Evolutionary conservation across 2,329 filamentous ascomycete species (phyloP).

Genomic region (Diaporthe batatas): DNA sequence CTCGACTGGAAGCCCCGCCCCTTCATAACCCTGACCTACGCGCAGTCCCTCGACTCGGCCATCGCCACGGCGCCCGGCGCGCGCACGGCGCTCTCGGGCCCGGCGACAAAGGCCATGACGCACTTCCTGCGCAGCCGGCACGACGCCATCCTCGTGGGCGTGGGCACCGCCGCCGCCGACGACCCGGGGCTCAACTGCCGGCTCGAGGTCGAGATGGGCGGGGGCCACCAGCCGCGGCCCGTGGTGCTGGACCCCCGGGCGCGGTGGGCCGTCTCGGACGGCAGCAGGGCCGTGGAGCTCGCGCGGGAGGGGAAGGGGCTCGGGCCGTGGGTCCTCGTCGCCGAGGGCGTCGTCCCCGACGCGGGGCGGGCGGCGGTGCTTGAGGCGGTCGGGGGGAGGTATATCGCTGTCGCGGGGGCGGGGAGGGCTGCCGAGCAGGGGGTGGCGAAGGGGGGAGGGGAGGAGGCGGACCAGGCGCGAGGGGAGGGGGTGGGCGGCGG

Average conservation of each 20-base stretch:
- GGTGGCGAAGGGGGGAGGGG: slow-evolving; percentile 42
- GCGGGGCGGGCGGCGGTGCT: slow-evolving; percentile 58
- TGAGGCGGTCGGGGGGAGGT: slow-evolving; percentile 65
- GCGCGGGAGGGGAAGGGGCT: slow-evolving; percentile 75
- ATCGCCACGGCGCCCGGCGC: slow-evolving; percentile 82
- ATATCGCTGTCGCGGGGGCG: slow-evolving; percentile 58
- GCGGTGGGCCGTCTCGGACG: slow-evolving; percentile 75
- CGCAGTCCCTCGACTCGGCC: slow-evolving; percentile 87
- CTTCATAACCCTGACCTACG: slow-evolving; percentile 87
- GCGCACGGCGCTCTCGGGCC: slow-evolving; percentile 87
- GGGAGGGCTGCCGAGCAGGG: slow-evolving; percentile 50
- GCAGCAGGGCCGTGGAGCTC: slow-evolving; percentile 75
- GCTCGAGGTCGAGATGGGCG: slow-evolving; percentile 69
- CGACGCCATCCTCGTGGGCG: slow-evolving; percentile 87
- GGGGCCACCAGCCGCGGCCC: slow-evolving; percentile 76
- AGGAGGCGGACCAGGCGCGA: slow-evolving; percentile 3
- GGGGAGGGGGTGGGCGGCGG: slow-evolving; percentile 38
- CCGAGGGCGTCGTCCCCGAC: slow-evolving; percentile 57
- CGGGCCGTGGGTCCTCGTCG: slow-evolving; percentile 79
- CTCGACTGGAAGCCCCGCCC: slow-evolving; percentile 48
- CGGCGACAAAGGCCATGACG: slow-evolving; percentile 90
- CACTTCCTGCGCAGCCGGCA: slow-evolving; percentile 88
- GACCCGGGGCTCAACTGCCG: slow-evolving; percentile 89
- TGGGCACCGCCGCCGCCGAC: slow-evolving; percentile 86
- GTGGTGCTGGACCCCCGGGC: slow-evolving; percentile 83